Base-by-base conservation (phyloP, 2,329 filamentous ascomycete species). In the Pseudopyrenochaeta lycopersici region DNA sequence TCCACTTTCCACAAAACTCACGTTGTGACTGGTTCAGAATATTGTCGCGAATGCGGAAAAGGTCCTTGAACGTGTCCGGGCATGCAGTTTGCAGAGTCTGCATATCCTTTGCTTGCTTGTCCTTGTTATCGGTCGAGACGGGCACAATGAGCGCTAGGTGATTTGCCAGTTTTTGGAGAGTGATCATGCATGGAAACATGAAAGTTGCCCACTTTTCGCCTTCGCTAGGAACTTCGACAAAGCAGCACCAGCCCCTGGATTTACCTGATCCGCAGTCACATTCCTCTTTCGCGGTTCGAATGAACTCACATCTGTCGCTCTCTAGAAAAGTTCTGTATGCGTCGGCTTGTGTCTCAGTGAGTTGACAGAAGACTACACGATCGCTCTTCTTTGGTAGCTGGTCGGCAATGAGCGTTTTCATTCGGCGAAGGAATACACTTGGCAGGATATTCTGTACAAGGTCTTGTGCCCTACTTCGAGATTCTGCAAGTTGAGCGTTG, bases 1-100 rank as follows among this genome's bases (percentile, higher is more conserved):
- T 92, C 95, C 95, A 99, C 76, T 99, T 99, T 3, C 95, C 95
- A 69, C 95, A 99, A 62, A 93, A 97, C 52, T 96, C 90, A 0
- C 91, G 89, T 64, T 97, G 92, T 1, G 92, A 89, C 45, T 92
- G 88, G 64, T 89, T 90, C 45, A 90, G 77, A 53, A 98, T 89
- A 7, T 87, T 91, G 64, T 97, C 91, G 38, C 91, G 85, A 17
- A 89, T 85, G 10, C 81, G 80, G 69, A 92, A 95, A 0, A 97
- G 80, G 17, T 87, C 79, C 66, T 87, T 81, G 91, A 92, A 97
- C 2, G 82, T 80, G 31, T 89, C 81, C 0, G 95, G 94, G 14
- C 93, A 80, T 48, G 91, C 92, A 1, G 86, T 83, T 68, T 90
- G 82, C 1, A 99, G 84, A 60, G 86, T 88, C 35, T 87, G 84